A percentile compares a stretch with the other conserved stretches of the same genome.
phyloP scores from a whole-genome alignment of 805 yeast species.

The Lachancea quebecensis region DNA sequence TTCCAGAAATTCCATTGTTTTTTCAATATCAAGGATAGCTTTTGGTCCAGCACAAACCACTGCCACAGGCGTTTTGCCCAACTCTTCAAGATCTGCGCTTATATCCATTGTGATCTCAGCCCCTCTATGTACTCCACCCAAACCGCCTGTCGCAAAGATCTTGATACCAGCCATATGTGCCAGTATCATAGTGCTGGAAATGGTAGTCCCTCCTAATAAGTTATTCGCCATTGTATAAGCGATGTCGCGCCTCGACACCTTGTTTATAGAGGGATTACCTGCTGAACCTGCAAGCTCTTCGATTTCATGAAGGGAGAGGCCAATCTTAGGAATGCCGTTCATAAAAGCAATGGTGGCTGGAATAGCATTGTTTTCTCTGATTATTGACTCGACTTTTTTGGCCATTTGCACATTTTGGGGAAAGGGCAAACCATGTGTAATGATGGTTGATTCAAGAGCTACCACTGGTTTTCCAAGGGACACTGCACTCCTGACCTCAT shows the following conservation, averaged over 20 bases:
- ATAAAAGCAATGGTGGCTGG: conserved; percentile 86
- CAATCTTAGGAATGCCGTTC: conserved; percentile 65
- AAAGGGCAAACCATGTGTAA: conserved; percentile 83
- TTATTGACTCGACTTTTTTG: conserved; percentile 48
- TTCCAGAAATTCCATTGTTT: conserved; percentile 80
- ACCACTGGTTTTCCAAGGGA: conserved; percentile 57
- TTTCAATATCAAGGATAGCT: conserved; percentile 69
- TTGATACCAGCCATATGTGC: conserved; percentile 69
- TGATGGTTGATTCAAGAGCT: conserved; percentile 78
- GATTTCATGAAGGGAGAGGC: conserved; percentile 25
- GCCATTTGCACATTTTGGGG: conserved; percentile 78
- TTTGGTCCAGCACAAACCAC: conserved; percentile 95
- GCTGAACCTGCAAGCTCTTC: conserved; percentile 35
- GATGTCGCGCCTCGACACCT: conserved; percentile 76
- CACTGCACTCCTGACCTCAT: conserved; percentile 60
- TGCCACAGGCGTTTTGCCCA: conserved; percentile 74
- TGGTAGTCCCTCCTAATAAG: conserved; percentile 82
- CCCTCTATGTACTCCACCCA: conserved; percentile 85
- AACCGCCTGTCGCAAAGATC: conserved; percentile 89
- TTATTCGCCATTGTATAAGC: conserved; percentile 58
- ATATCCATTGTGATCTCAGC: conserved; percentile 72
- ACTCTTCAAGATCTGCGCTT: conserved; percentile 81
- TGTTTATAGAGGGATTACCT: conserved; percentile 33
- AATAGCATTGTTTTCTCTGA: conserved; percentile 56
- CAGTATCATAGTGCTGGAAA: conserved; percentile 81